These are phyloP conservation scores for Pascua sp. DNA, from an alignment of 1,284 basidiomycete species.

Conservation along the genomic window DNA sequence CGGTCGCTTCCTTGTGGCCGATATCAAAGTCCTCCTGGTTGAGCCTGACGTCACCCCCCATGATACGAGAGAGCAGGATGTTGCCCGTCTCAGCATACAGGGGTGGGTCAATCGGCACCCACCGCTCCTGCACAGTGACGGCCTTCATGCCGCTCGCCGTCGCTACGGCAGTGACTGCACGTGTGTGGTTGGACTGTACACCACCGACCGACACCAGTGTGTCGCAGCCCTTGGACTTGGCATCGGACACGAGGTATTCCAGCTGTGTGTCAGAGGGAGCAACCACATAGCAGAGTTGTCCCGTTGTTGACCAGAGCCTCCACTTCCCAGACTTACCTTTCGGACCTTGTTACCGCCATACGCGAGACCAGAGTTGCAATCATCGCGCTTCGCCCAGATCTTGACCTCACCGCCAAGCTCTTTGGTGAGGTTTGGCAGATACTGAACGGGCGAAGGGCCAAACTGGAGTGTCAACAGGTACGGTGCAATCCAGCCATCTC, in stretches of 20 bases:
- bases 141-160: constrained; percentile 13
- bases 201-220: constrained; percentile 39
- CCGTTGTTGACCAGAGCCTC: background rate
- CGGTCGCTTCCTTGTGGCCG: constrained; percentile 32
- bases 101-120: constrained; percentile 39
- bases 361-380: constrained; percentile 37
- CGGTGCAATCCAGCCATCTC: too few relatives aligned
- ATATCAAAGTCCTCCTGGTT: constrained; percentile 35
- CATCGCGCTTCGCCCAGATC: constrained; percentile 36
- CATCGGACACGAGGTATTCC: constrained; percentile 37
- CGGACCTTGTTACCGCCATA: constrained; percentile 43
- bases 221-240: constrained; percentile 26
- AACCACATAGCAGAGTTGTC: too few relatives aligned
- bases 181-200: constrained; percentile 36
- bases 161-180: constrained; percentile 27
- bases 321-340: constrained; percentile 18
- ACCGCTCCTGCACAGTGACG: constrained; percentile 35
- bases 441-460: constrained; percentile 35
- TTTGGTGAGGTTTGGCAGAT: constrained; percentile 26
- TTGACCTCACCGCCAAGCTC: constrained; percentile 28
- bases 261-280: constrained; percentile 17
- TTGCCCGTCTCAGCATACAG: constrained; percentile 36
- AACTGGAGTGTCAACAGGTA: constrained; percentile 17
- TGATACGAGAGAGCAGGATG: constrained; percentile 35
- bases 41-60: constrained; percentile 38